Evolutionary conservation across 2,329 filamentous ascomycete species (phyloP), one percentile per base, ranked within the genome.

Genomic region (Aulographum hederae): DNA sequence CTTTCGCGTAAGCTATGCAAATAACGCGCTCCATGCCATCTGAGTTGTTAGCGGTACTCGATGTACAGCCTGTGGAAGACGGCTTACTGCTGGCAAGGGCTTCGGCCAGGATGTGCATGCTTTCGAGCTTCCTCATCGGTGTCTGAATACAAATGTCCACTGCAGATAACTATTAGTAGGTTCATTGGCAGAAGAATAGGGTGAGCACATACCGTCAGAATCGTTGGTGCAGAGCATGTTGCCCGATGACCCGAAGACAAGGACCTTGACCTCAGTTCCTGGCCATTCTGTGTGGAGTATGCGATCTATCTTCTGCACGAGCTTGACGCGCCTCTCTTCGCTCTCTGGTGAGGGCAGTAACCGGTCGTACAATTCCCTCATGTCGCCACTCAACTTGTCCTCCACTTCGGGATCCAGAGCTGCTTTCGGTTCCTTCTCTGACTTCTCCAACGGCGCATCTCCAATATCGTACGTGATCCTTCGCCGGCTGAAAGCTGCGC

Each of bases 121-220:
- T 76, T 52, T 93, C 84, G 47, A 95, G 58, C 44, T 79, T 78
- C 49, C 77, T 89, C 69, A 78, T 84, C 29, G 79, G 65, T 14
- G 89, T 95, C 29, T 84, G 91, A 48, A 98, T 93, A 60, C 89
- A 98, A 34, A 98, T 86, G 51, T 98, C 89, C 51, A 98, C 86
- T 93, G 37, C 18, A 10, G 19, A 21, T 13, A 21, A 18, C 3
- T 19, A 39, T 56, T 33, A 55, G 48, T 16, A 21, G 12, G 15
- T 4, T 20, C 12, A 15, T 19, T 16, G 10, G n/a, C n/a, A 11
- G 27, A 18, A 20, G 11, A 12, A 61, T 21, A 20, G 18, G 28
- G 32, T 6, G 10, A 16, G 23, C 21, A 46, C 73, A 45, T 61
- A 93, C 84, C 81, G 60, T 98, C 89, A 32, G 89, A 98, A 48